phyloP scores from a whole-genome alignment of 2,329 filamentous ascomycete genomes.

The Echinosphaeria canescens region DNA sequence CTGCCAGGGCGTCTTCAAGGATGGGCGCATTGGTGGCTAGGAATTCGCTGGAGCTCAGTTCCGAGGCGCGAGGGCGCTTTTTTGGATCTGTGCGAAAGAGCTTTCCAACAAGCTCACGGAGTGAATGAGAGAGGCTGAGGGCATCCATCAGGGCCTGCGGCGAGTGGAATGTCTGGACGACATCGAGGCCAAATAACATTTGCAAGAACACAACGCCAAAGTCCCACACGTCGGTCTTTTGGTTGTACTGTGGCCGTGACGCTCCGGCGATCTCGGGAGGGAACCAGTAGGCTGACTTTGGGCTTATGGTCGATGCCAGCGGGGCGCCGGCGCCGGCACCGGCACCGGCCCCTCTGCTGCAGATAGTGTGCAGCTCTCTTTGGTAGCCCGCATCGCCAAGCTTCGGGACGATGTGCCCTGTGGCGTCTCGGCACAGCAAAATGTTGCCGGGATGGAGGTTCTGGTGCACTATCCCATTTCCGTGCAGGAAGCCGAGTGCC shows the following conservation, averaged over 20 bases:
- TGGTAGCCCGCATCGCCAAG: slow-evolving; percentile 57
- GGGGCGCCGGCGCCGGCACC: too few relatives aligned
- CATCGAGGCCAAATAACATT: slow-evolving; percentile 76
- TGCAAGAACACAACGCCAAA: slow-evolving; percentile 81
- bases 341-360: slow-evolving; percentile 19
- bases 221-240: slow-evolving; percentile 88
- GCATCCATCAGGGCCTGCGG: slow-evolving; percentile 53
- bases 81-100: slow-evolving; percentile 74
- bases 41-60: slow-evolving; percentile 42
- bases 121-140: slow-evolving; percentile 47
- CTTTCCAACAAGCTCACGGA: slow-evolving; percentile 62
- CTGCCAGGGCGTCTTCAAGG: slow-evolving; percentile 25
- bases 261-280: slow-evolving; percentile 52
- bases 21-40: slow-evolving; percentile 42
- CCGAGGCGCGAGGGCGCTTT: slow-evolving; percentile 68
- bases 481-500: slow-evolving; percentile 71
- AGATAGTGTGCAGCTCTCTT: slow-evolving; percentile 40
- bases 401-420: slow-evolving; percentile 50
- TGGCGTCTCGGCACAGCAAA: slow-evolving; percentile 47
- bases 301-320: slow-evolving; percentile 30
- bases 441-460: slow-evolving; percentile 65
- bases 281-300: slow-evolving; percentile 64
- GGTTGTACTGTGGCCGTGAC: slow-evolving; percentile 39
- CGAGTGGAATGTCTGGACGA: slow-evolving; percentile 57
- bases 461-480: slow-evolving; percentile 65